Conservation (phyloP, 1,284 basidiomycete genomes). For the Sparassis latifolia region DNA sequence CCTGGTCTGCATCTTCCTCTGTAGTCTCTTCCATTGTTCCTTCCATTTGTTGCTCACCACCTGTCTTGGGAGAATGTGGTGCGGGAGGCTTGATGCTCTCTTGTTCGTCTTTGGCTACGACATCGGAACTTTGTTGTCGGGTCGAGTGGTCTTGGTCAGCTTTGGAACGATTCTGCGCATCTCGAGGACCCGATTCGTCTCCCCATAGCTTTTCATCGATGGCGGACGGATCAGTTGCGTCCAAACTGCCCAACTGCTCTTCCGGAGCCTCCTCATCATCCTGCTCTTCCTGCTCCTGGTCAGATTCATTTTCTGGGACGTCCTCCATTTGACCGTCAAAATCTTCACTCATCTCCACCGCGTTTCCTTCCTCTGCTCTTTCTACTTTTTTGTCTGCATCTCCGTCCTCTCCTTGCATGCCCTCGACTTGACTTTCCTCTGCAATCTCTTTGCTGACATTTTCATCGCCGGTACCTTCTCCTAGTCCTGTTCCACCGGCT, state of each 20-base stretch:
- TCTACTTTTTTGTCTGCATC: constrained; percentile 45
- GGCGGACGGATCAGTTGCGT: constrained; percentile 79
- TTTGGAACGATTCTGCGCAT: constrained; percentile 46
- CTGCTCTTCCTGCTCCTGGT: constrained; percentile 48
- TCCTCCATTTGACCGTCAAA: constrained; percentile 83
- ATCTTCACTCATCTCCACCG: constrained; percentile 72
- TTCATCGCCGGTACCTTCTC: constrained; percentile 78
- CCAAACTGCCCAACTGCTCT: constrained; percentile 82
- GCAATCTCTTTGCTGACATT: constrained; percentile 91
- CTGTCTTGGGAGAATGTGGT: constrained; percentile 29
- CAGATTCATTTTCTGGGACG: constrained; percentile 56
- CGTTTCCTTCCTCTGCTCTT: constrained; percentile 59
- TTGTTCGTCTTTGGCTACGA: constrained; percentile 74
- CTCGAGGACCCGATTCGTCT: constrained; percentile 56
- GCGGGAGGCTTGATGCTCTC: constrained; percentile 28
- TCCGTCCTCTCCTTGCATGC: constrained; percentile 72
- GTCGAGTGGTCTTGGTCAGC: constrained; percentile 48
- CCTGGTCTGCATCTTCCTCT: constrained; percentile 28
- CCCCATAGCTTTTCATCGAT: constrained; percentile 98
- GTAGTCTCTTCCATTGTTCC: constrained; percentile 44
- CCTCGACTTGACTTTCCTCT: constrained; percentile 95
- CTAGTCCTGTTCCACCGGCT: constrained; percentile 77
- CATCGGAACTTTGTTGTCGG: constrained; percentile 54
- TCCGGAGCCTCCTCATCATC: constrained; percentile 60
- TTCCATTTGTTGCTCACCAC: constrained; percentile 72